These are phyloP conservation scores for Paecilomyces sp. DNA, from an alignment of 2,329 filamentous ascomycete genomes.

Conservation along the genomic window DNA sequence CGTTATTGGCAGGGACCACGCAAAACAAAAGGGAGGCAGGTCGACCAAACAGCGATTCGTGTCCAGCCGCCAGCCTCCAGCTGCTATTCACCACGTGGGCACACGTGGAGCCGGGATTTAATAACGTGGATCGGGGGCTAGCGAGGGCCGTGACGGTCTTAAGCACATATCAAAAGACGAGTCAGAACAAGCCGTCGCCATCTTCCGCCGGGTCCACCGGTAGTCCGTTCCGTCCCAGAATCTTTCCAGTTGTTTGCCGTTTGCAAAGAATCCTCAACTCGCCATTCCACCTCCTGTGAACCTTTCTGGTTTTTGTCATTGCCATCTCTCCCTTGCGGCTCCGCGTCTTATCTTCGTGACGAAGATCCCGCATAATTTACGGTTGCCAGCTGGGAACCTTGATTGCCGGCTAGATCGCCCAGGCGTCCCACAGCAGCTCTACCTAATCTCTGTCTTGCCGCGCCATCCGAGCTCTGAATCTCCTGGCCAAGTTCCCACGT, in stretches of 20 bases:
- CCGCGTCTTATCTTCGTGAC: background rate
- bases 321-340: background rate
- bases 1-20: background rate
- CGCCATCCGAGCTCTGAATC: background rate
- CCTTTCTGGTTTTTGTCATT: background rate
- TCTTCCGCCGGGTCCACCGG: background rate
- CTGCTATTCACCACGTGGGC: conserved; percentile 21
- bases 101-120: conserved; percentile 24
- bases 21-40: background rate
- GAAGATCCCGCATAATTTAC: background rate
- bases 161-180: conserved; percentile 12
- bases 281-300: background rate
- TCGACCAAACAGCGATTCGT: background rate
- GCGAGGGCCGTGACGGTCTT: conserved; percentile 2
- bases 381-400: background rate
- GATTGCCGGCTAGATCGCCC: background rate
- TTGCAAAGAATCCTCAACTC: background rate
- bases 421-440: background rate
- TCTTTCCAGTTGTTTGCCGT: background rate
- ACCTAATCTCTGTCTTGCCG: background rate
- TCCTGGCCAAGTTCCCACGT: background rate
- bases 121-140: conserved; percentile 12
- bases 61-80: background rate
- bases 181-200: conserved; percentile 5
- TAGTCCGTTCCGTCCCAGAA: background rate